Conservation (phyloP, 208 protist genomes). For the Leptomonas seymouri region DNA sequence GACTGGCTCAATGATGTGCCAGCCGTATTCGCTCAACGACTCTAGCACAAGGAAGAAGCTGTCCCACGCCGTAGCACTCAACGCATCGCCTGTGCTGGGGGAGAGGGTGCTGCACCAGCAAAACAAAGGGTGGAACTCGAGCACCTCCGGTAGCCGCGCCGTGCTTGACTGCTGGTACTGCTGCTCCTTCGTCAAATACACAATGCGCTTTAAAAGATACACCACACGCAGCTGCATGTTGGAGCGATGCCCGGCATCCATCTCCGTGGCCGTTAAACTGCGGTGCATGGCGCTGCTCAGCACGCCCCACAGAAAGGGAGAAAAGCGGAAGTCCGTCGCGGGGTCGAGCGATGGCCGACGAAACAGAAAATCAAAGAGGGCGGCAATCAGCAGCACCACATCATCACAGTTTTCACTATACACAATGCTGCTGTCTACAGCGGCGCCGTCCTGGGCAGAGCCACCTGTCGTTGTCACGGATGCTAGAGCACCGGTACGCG, state of each 20-base stretch:
- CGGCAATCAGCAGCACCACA: slow-evolving; percentile 70
- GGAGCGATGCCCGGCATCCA: slow-evolving; percentile 62
- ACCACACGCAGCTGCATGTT: slow-evolving; percentile 75
- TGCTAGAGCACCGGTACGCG: not conserved
- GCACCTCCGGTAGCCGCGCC: not conserved
- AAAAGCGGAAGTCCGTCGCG: slow-evolving; percentile 65
- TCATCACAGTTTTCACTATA: slow-evolving; percentile 43
- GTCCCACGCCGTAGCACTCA: slow-evolving; percentile 48
- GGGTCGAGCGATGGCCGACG: slow-evolving; percentile 30
- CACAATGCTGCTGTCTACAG: not conserved
- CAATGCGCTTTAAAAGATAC: slow-evolving; percentile 88
- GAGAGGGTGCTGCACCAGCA: slow-evolving; percentile 1
- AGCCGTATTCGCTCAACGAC: slow-evolving; percentile 79
- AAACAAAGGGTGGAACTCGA: slow-evolving; percentile 10
- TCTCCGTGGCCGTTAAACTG: slow-evolving; percentile 39
- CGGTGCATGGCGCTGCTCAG: slow-evolving; percentile 51
- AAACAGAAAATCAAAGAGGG: slow-evolving; percentile 89
- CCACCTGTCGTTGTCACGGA: not conserved
- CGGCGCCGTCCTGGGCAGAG: not conserved
- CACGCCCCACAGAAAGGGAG: slow-evolving; percentile 63
- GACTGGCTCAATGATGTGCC: slow-evolving; percentile 81
- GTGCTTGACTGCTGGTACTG: slow-evolving; percentile 17
- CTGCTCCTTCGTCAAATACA: slow-evolving; percentile 56
- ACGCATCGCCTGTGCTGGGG: not conserved
- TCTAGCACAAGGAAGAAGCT: slow-evolving; percentile 85